These are phyloP conservation scores for Suhomyces xylopsoci DNA, from an alignment of 805 yeast genomes.

Conservation along the genomic window DNA sequence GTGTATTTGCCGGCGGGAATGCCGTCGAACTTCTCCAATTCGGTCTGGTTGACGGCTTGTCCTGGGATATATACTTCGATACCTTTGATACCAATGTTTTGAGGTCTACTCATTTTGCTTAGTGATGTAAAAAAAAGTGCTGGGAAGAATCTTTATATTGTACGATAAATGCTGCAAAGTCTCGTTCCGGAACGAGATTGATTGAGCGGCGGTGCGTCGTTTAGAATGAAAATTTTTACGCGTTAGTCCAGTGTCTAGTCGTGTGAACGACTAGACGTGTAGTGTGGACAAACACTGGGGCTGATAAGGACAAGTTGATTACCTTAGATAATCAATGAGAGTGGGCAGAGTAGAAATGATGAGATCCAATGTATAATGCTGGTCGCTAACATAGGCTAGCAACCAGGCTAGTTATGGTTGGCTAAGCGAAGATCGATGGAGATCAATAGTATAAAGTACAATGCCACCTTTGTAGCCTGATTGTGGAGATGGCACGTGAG, in stretches of 20 bases:
- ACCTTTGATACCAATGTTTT: constrained; percentile 95
- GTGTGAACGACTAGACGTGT: no score
- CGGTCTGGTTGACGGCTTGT: constrained; percentile 82
- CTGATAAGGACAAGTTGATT: no score
- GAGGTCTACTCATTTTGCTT: constrained; percentile 50
- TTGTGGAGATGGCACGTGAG: background rate
- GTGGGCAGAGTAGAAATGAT: no score
- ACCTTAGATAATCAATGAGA: no score
- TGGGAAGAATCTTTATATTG: background rate
- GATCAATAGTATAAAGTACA: background rate
- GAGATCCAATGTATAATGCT: no score
- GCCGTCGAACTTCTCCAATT: constrained; percentile 78
- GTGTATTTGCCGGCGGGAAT: constrained; percentile 95
- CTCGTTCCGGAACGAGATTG: background rate
- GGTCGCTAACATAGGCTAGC: no score
- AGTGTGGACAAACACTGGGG: no score
- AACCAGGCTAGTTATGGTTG: no score
- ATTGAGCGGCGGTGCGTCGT: background rate
- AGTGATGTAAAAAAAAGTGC: background rate
- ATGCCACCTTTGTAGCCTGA: background rate
- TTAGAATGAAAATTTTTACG: constrained; percentile 4
- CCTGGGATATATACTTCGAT: constrained; percentile 88
- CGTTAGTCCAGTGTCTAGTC: background rate
- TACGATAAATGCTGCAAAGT: constrained; percentile 2
- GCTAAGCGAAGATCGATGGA: background rate